These are phyloP conservation scores for Cryphonectria japonica DNA, from an alignment of 2,329 filamentous ascomycete species.

Conservation along the genomic window DNA sequence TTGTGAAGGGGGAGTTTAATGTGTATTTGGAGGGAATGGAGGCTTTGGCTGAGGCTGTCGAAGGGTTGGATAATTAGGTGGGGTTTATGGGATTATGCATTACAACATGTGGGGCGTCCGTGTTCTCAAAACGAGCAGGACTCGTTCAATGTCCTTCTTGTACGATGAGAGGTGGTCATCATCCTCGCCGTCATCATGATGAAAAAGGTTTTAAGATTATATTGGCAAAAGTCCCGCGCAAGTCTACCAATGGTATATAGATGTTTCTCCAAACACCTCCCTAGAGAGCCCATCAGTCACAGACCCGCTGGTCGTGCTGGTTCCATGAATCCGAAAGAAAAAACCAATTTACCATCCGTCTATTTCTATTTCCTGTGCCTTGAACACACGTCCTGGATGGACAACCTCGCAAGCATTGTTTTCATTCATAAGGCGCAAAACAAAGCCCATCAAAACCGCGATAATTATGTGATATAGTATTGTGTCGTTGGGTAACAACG, in stretches of 20 bases:
- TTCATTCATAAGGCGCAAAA: neutral
- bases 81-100: too few species aligned
- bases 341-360: neutral
- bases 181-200: neutral
- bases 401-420: neutral
- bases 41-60: conserved; percentile 25
- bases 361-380: neutral
- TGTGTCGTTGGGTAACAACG: neutral
- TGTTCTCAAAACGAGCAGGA: neutral
- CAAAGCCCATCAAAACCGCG: neutral
- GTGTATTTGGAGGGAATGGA: conserved; percentile 35
- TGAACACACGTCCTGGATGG: neutral
- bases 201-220: neutral
- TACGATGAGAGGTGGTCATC: neutral
- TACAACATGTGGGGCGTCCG: neutral
- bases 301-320: neutral
- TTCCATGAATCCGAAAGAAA: neutral
- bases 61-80: conserved; percentile 5
- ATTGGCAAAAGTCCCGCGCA: neutral
- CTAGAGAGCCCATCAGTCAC: neutral
- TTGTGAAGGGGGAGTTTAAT: conserved; percentile 46
- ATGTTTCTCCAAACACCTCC: neutral
- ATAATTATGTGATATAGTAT: neutral
- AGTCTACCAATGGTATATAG: neutral
- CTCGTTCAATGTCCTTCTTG: neutral